Evolutionary conservation across 108 stramenopile species (phyloP).

Genomic region (Nitzschia sp.): DNA sequence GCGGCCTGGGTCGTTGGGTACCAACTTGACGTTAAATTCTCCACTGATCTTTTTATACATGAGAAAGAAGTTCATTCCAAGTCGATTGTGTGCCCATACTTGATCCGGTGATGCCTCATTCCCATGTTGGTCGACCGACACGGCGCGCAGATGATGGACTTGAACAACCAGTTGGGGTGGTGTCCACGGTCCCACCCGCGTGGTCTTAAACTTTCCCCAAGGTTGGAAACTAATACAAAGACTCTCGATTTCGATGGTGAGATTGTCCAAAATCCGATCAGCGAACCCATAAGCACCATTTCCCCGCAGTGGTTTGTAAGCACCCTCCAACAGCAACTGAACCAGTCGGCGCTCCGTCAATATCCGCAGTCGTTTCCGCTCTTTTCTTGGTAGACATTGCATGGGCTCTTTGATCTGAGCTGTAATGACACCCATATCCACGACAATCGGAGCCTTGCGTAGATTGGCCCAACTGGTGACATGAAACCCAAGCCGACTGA

Average conservation of each 20-base stretch:
- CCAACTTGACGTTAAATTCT: conserved; percentile 30
- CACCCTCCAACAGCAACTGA: conserved; percentile 16
- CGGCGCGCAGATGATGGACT: conserved; percentile 49
- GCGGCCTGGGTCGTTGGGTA: background rate
- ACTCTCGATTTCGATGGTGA: conserved; percentile 57
- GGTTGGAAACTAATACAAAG: conserved; percentile 53
- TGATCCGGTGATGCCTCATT: conserved; percentile 60
- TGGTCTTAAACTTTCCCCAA: conserved; percentile 77
- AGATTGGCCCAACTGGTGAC: conserved; percentile 77
- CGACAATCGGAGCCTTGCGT: conserved; percentile 73
- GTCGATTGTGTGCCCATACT: conserved; percentile 70
- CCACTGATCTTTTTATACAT: conserved; percentile 65
- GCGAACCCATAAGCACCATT: conserved; percentile 51
- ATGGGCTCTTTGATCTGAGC: conserved; percentile 56
- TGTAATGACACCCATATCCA: conserved; percentile 66
- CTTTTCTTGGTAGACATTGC: conserved; percentile 35
- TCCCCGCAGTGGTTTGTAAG: conserved; percentile 25
- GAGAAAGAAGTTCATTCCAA: conserved; percentile 42
- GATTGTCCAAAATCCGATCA: conserved; percentile 77
- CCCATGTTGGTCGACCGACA: conserved; percentile 64
- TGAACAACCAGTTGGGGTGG: conserved; percentile 49
- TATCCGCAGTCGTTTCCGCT: conserved; percentile 25
- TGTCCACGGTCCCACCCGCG: conserved; percentile 62
- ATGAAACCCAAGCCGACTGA: conserved; percentile 64
- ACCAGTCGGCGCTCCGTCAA: conserved; percentile 29